Evolutionary conservation across 148 eudicot genomes (phyloP), one percentile per base, ranked within the genome.

Genomic region (Chenopodium suecicum): DNA sequence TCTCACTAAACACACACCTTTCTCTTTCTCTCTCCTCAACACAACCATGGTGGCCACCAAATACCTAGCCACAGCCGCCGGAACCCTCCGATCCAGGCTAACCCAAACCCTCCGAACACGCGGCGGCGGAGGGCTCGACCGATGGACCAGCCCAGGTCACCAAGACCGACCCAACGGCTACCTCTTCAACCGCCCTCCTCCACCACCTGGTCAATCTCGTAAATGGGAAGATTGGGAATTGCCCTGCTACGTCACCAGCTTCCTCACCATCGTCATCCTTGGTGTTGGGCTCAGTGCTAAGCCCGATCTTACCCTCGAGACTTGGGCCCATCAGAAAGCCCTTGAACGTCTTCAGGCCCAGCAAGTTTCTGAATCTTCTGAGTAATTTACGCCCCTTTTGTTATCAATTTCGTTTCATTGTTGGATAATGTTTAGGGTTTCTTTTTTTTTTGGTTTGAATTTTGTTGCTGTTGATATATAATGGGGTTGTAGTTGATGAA

Each of bases 141-240:
- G 97, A 16, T 96, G 98, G 98, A 54, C 91, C 0, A 85, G 81
- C 41, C 92, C 99, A 1, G 99, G 99, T 27, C 99, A 96, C 91
- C 98, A 96, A 76, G 95, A 94, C 10, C 87, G 92, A 2, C 99
- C 99, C 82, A 94, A 96, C 80, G 99, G 99, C 3, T 96, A 90
- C 89, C 85, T 94, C 88, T 81, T 91, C 78, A 92, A 91, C 86
- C 88, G 94, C 11, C 82, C 91, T 0, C 99, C 99, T 9, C 87
- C 81, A 7, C 94, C 98, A 13, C 92, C 98, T 0, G 99, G 99
- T 1, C 92, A 92, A 27, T 78, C 95, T 7, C 85, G 98, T 3
- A 90, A 90, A 58, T 96, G 99, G 99, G 99, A 96, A 75, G 99
- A 96, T 54, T 96, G 98, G 98, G 99, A 96, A 81, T 87, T 96